Base-by-base conservation (phyloP, 2,329 filamentous ascomycete species). In the Aspergillus flavus region DNA sequence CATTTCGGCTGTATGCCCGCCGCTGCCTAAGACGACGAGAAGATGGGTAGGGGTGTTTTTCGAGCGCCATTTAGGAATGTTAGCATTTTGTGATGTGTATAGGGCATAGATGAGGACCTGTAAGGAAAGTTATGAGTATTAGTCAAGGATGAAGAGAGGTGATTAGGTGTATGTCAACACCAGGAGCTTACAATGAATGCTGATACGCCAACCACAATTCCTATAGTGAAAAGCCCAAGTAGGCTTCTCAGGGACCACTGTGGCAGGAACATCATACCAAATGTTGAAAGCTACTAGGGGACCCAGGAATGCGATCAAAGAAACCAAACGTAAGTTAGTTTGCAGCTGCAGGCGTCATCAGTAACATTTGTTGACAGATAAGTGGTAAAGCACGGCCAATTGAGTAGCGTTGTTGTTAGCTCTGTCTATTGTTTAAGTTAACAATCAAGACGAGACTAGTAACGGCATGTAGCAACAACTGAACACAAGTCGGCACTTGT, bases 1-100 rank as follows among this genome's bases (percentile, higher is more conserved):
- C 91, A 99, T 96, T 79, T 99, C 95, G 55, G 93, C 89, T 0
- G 95, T 97, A 79, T 99, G 95, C 0, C 95, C 95, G 36, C 95
- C 95, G 3, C 92, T 96, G 58, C 95, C 95, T 28, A 98, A 89
- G 30, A 98, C 89, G 66, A 96, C 86, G 36, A 96, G 82, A 59
- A 93, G 82, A 76, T 94, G 88, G 7, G 83, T 82, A 30, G 81
- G 80, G 4, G 64, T 64, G 57, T 69, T 63, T 56, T 60, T 72
- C 26, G 64, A 63, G 54, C 75, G 75, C 64, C 69, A 70, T 71
- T 72, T 73, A 32, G 74, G 69, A 14, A 76, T 67, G 30, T 61
- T 43, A 19, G 64, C 69, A 57, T 72, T 72, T 36, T 78, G 75
- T 11, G 76, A 75, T 16, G 69, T 66, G n/a, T 68, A 58, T 14